Base-by-base conservation (phyloP, 2,329 filamentous ascomycete species). In the Juglanconis oblonga region DNA sequence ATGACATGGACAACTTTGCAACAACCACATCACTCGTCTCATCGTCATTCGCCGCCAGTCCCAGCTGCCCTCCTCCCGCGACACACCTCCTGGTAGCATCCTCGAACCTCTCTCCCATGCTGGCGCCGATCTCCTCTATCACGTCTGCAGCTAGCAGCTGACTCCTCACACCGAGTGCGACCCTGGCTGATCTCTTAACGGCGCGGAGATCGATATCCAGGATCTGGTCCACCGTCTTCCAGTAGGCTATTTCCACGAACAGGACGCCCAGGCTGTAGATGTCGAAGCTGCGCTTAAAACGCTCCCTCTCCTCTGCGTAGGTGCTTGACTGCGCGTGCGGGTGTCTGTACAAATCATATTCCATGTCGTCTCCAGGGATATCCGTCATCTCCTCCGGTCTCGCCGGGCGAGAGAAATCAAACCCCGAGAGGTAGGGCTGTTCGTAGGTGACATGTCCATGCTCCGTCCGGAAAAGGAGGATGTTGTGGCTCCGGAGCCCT, bases 181-280 rank as follows among this genome's bases (percentile, higher is more conserved):
- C 61, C 1, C 67, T 68, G 11, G 66, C 64, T 36, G 67, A 58
- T 1, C 57, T 62, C 11, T 64, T 50, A 3, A 62, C 66, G 9
- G 55, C 64, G 33, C 64, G 62, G 31, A 66, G 51, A 56, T 69
- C 62, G 33, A 69, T 64, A 31, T 52, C 56, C 24, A 71, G 55
- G 6, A 70, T 58, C 11, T 36, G 45, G 33, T 69, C 66, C 6
- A 71, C 59, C n/a, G 66, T 64, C 5, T 58, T 52, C 69, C 69
- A 71, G 59, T 67, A 63, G 0, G 67, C 69, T 45, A 83, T 78
- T 69, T 83, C 80, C 5, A 82, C 72, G 7, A 83, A 71, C 2
- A 83, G 70, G 4, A 82, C 73, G 1, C 81, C 81, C 3, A 84
- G 70, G 58, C 76, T 79, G 69, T 79, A 79, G 32, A 78, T 72